Conservation (phyloP, 441 rosid species). For the Rhodomyrtus psidioides region DNA sequence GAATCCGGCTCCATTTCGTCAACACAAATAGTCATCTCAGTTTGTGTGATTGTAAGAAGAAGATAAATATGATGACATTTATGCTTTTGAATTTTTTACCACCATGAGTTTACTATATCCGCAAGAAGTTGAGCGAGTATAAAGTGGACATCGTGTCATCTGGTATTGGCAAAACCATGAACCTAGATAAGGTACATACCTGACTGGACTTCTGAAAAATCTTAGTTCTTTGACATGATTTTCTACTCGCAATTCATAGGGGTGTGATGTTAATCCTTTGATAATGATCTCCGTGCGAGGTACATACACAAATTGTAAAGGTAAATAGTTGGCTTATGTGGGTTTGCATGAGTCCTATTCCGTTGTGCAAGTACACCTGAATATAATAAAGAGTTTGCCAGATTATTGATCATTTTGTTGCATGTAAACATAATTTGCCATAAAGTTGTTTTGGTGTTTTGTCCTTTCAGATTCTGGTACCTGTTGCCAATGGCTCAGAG, state of each 20-base stretch:
- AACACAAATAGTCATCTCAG: not conserved
- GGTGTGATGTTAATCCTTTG: not conserved
- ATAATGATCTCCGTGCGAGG: not conserved
- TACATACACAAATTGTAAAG: not conserved
- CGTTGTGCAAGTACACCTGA: not conserved
- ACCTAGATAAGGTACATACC: not conserved
- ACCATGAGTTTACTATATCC: not conserved
- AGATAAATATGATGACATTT: not conserved
- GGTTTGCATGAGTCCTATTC: not conserved
- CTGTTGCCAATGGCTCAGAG: conserved; percentile 82
- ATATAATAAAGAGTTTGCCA: not conserved
- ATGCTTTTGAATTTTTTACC: not conserved
- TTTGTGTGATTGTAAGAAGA: not conserved
- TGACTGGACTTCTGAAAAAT: not conserved
- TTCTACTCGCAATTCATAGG: not conserved
- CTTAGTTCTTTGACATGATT: not conserved
- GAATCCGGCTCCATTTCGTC: not conserved
- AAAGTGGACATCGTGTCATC: not conserved
- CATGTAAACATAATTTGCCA: not conserved
- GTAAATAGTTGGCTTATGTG: not conserved
- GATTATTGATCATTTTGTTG: not conserved
- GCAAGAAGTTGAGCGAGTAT: not conserved
- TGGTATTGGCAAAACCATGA: not conserved
- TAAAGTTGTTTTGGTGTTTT: not conserved
- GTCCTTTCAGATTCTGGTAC: conserved; percentile 70